Conservation (phyloP, 306 rosid species). For the Sechiopsis laciniata region DNA sequence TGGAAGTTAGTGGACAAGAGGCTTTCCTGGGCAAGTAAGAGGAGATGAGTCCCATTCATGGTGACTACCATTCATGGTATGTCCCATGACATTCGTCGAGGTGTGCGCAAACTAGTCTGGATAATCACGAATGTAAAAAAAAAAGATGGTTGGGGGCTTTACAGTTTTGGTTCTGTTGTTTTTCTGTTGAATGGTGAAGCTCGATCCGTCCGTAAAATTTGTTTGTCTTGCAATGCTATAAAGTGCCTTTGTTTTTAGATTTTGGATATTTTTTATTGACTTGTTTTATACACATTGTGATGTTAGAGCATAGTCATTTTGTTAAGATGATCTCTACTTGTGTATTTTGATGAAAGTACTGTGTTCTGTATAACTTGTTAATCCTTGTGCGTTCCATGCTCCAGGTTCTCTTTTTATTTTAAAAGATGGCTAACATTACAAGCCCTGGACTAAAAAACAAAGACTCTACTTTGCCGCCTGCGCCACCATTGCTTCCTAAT, state of each 20-base stretch:
- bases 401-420: slow-evolving; percentile 9
- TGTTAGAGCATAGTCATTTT: not conserved
- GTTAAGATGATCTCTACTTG: not conserved
- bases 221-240: not conserved
- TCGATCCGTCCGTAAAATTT: not conserved
- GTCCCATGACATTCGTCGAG: too few relatives aligned
- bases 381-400: slow-evolving; percentile 1
- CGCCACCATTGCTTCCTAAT: slow-evolving; percentile 26
- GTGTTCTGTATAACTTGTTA: not conserved
- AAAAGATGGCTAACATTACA: slow-evolving; percentile 34
- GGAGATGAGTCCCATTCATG: too few relatives aligned
- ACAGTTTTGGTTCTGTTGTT: not conserved
- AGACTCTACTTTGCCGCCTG: slow-evolving; percentile 31
- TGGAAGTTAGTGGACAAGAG: too few relatives aligned
- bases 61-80: too few relatives aligned
- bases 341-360: not conserved
- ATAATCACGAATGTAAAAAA: too few relatives aligned
- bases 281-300: not conserved
- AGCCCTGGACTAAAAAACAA: slow-evolving; percentile 31
- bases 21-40: too few relatives aligned
- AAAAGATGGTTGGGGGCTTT: too few relatives aligned
- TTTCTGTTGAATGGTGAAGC: not conserved
- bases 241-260: not conserved
- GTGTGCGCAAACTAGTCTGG: too few relatives aligned
- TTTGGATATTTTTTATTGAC: not conserved